Evolutionary conservation across 306 rosid genomes (phyloP).

Genomic region (Rosa multiflora): DNA sequence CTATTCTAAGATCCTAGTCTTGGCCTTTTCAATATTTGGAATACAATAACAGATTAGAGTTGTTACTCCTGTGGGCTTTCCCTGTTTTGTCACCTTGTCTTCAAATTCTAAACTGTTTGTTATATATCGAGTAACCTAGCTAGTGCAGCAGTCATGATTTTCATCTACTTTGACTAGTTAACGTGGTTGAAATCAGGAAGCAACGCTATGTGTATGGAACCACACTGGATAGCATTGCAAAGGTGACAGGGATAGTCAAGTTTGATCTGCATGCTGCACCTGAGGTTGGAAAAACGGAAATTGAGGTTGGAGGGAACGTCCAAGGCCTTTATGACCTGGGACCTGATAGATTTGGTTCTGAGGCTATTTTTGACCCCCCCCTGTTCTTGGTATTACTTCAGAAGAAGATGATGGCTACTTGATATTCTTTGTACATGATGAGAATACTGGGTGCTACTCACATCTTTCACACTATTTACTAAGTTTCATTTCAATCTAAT

Average conservation of each 20-base stretch:
- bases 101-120: background rate
- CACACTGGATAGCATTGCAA: conserved; percentile 61
- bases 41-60: background rate
- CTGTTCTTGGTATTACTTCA: conserved; percentile 57
- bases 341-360: conserved; percentile 77
- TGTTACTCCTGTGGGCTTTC: background rate
- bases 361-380: conserved; percentile 80
- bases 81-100: background rate
- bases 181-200: conserved; percentile 49
- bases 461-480: conserved; percentile 3
- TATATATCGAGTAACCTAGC: background rate
- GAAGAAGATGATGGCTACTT: conserved; percentile 96
- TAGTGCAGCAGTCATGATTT: background rate
- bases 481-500: background rate
- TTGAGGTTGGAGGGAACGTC: conserved; percentile 85
- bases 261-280: conserved; percentile 71
- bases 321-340: conserved; percentile 81
- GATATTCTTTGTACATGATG: conserved; percentile 80
- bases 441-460: conserved; percentile 60
- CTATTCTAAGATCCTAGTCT: background rate
- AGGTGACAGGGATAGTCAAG: conserved; percentile 73
- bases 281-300: conserved; percentile 43
- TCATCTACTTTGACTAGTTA: background rate
- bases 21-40: background rate
- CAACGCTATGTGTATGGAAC: conserved; percentile 82